Evolutionary conservation across 208 protist species (phyloP).

Genomic region (Leishmania gerbilli): DNA sequence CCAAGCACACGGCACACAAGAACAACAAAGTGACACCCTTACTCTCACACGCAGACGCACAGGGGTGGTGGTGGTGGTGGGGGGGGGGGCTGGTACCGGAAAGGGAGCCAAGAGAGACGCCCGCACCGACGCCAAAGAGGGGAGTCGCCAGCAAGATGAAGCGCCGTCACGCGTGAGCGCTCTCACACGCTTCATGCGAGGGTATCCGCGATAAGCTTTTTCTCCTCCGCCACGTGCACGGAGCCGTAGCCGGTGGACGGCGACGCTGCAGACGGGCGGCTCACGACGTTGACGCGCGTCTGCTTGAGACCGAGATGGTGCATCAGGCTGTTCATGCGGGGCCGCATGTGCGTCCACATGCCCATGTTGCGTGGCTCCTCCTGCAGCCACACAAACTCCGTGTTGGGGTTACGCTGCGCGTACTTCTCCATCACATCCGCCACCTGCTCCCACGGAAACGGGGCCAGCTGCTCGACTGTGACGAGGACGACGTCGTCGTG

Average conservation of each 20-base stretch:
- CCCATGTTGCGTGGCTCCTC: conserved; percentile 99
- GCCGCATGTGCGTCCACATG: conserved; percentile 89
- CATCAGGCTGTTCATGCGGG: conserved; percentile 80
- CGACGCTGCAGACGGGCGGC: conserved; percentile 77
- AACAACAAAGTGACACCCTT: not conserved
- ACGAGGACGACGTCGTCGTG: conserved; percentile 92
- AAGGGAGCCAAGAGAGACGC: no score
- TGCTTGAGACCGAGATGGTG: conserved; percentile 55
- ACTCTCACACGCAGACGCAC: not conserved
- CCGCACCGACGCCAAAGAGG: not conserved
- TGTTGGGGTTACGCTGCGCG: conserved; percentile 71
- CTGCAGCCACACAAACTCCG: conserved; percentile 96
- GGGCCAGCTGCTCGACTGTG: conserved; percentile 96
- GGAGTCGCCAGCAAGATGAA: not conserved
- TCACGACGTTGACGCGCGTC: conserved; percentile 66
- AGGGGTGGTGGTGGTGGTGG: not conserved
- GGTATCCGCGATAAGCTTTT: conserved; percentile 62
- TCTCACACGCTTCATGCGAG: conserved; percentile 42
- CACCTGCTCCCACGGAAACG: conserved; percentile 98
- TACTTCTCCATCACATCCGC: conserved; percentile 89
- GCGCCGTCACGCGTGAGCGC: not conserved
- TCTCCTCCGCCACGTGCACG: conserved; percentile 89
- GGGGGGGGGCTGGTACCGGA: no score
- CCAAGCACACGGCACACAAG: not conserved
- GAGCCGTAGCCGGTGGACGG: conserved; percentile 89